Evolutionary conservation across 176 grass and related monocot species (phyloP), one percentile per base, ranked within the genome.

Genomic region (Carex littledalei): DNA sequence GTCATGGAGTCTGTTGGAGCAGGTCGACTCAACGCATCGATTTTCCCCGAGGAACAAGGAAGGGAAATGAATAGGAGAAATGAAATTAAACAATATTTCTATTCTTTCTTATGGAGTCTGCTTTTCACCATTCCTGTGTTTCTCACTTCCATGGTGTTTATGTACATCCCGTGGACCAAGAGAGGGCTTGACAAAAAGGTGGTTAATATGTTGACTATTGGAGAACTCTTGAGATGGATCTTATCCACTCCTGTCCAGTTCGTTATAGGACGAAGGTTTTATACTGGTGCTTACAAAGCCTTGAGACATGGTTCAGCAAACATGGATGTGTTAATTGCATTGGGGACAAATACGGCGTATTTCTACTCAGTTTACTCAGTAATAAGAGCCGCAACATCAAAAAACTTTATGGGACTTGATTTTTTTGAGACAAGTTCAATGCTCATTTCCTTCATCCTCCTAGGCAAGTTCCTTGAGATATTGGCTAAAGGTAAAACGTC

Each of bases 341-440:
- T 98, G 63, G 95, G 95, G 84, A 98, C 95, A 32, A 98, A 98
- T 88, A 85, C 85, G 0, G 91, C 95, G 54, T 98, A 98, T 54
- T 95, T 95, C 50, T 98, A 98, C 79, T 98, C 95, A 57, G 78
- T 98, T 81, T 95, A 93, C 80, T 95, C 95, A 0, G 61, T 94
- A 77, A 78, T 98, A 20, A 92, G 89, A 87, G 88, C 93, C 26
- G 91, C 95, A 88, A 93, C 88, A 69, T 89, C 95, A 72, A 37
- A 83, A 68, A 63, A 85, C 80, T 93, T 87, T 85, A 87, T 84
- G 80, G 84, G 89, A 89, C 95, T 88, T 60, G 95, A 98, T 89
- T 98, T 98, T 89, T 98, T 98, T 55, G 95, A 98, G 84, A 98
- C 95, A 55, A 98, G 95, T 87, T 98, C 93, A 11, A 98, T 98